phyloP scores from a whole-genome alignment of 2,329 filamentous ascomycete genomes.

The Nothophoma quercina region DNA sequence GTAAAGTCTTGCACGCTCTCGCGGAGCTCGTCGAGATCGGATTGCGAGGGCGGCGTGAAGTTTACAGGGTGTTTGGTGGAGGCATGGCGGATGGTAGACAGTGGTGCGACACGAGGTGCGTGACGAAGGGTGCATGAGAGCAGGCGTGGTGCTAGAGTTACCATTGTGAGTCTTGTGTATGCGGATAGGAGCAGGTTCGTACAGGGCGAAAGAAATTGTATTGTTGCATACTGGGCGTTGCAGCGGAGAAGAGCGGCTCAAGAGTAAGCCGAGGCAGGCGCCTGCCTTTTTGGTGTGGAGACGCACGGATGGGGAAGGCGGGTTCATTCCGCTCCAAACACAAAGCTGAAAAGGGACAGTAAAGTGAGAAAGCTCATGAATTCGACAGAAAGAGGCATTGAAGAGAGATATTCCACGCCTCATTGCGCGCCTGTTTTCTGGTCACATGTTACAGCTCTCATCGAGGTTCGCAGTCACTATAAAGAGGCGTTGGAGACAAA shows the following conservation, averaged over 20 bases:
- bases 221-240: constrained; percentile 11
- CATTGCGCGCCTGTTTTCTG: too few relatives aligned
- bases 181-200: background rate
- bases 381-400: too few relatives aligned
- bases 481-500: background rate
- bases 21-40: constrained; percentile 81
- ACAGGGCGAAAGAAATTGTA: constrained; percentile 5
- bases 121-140: constrained; percentile 52
- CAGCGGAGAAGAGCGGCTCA: constrained; percentile 36
- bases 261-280: constrained; percentile 29
- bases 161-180: constrained; percentile 37
- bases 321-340: constrained; percentile 20
- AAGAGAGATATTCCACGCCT: too few relatives aligned
- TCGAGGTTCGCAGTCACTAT: too few relatives aligned
- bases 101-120: constrained; percentile 25
- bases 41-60: constrained; percentile 72
- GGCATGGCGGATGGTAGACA: constrained; percentile 51
- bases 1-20: constrained; percentile 90
- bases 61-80: constrained; percentile 75
- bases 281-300: constrained; percentile 24
- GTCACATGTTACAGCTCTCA: too few relatives aligned
- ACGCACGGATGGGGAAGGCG: constrained; percentile 30
- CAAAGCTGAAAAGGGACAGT: background rate
- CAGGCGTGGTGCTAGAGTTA: constrained; percentile 42
- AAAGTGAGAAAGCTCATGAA: background rate